Evolutionary conservation across 495 filamentous ascomycete species (phyloP), one percentile per base, ranked within the genome.

Genomic region (Penicillium verhagenii): DNA sequence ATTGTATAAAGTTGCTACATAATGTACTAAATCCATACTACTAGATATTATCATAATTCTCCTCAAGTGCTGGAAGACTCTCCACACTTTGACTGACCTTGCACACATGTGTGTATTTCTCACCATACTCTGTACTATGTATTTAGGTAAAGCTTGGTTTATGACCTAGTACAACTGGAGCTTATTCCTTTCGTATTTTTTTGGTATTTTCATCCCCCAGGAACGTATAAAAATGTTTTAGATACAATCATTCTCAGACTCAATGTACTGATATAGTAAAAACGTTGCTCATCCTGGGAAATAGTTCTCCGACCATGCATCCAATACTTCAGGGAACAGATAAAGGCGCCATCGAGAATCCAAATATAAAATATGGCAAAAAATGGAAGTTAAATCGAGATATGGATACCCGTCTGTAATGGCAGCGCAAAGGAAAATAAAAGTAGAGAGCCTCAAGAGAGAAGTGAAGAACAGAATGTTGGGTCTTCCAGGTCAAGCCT

Each of bases 261-360:
- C 44, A 44, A 42, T 29, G 21, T 47, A 38, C 14, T 31, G 39
- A 52, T 55, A 45, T 50, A 42, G 39, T 51, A 53, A 52, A 47
- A 54, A 29, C 44, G 45, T 40, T 55, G 48, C 47, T 53, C 56
- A 46, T 55, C 47, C 45, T 43, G n/a, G 29, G 38, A 31, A 40
- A 51, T 56, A 50, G 46, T 61, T 61, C 60, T 66, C 64, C 60
- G 33, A 20, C 42, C 47, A 67, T 67, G 64, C 61, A 64, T 61
- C 28, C 31, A 58, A 56, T 9, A 46, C 42, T 21, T 43, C 42
- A 23, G 40, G 39, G 43, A 48, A 64, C 13, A 58, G 21, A 63
- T 28, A 44, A 25, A 13, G 58, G 57, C 57, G 60, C 63, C 54
- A 45, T 28, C 33, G 45, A 38, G 9, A 60, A 52, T 46, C 40